Base-by-base conservation (phyloP, 495 filamentous ascomycete genomes). In the Cairneyella variabilis region DNA sequence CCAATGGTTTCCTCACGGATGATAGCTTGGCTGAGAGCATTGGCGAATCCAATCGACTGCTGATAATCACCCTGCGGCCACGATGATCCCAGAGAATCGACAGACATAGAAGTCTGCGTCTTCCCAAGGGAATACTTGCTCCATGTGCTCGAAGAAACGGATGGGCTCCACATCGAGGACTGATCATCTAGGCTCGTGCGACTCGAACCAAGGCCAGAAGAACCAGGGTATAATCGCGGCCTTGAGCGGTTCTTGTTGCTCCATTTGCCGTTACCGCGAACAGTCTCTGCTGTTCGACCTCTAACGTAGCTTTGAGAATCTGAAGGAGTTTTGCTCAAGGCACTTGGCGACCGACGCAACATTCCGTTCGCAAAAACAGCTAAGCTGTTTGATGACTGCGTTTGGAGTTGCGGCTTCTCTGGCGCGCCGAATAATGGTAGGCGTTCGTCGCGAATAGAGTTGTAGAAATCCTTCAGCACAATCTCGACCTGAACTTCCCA, bases 1-100 rank as follows among this genome's bases (percentile, higher is more conserved):
- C 76, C 49, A 6, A 83, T 76, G 38, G 80, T 76, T 60, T 97
- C 93, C 63, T 97, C 95, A 18, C 95, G 85, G 55, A 96, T 96
- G 60, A 97, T 98, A 16, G 93, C 93, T 64, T 95, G 95, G 58
- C 89, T 95, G 2, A 99, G 78, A 14, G 93, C 93, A 69, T 96
- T 97, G 34, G 95, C 93, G 64, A 99, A 99, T 0, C 93, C 93
- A 62, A 99, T 96, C 0, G 91, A 95, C 63, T 95, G 91, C 61
- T 96, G 90, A 62, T 91, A 97, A 61, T 95, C 93, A 21, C 83
- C 84, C 23, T 83, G 83, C 2, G 83, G 84, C 67, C 83, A 89
- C n/a, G 80, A 76, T 1, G 88, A 91, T 16, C 83, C 82, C 58
- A 96, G 80, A 0, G 90, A 95, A 67, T 93, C 89, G 57, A 95